Evolutionary conservation across 2,329 filamentous ascomycete species (phyloP).

Genomic region (Parafenestella ontariensis): DNA sequence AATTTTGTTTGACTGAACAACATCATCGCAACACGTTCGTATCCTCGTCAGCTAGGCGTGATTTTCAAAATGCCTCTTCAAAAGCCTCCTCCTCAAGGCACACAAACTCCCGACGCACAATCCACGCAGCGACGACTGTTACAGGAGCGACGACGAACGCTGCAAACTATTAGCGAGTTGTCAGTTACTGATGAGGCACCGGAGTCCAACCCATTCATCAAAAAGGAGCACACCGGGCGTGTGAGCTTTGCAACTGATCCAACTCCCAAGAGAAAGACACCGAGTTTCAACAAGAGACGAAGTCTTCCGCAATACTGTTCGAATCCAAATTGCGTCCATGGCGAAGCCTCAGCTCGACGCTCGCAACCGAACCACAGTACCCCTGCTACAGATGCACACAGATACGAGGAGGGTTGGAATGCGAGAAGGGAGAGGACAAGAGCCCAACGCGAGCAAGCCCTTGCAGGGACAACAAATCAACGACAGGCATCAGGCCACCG

Average conservation of each 20-base stretch:
- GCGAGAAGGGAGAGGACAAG: conserved; percentile 24
- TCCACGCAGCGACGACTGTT: conserved; percentile 7
- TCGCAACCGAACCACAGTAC: not conserved
- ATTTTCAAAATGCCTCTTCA: conserved; percentile 27
- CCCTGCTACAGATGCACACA: not conserved
- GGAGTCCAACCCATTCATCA: conserved; percentile 16
- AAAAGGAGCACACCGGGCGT: conserved; percentile 5
- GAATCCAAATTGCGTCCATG: not conserved
- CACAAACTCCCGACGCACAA: conserved; percentile 3
- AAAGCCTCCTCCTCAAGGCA: conserved; percentile 18
- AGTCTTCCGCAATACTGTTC: conserved; percentile 24
- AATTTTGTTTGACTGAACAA: not conserved
- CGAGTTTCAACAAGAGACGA: conserved; percentile 16
- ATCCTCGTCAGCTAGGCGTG: not conserved
- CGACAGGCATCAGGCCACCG: conserved; percentile 14
- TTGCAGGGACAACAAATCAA: conserved; percentile 14
- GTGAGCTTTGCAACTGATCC: conserved; percentile 3
- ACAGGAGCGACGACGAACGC: conserved; percentile 33
- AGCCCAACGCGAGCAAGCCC: conserved; percentile 21
- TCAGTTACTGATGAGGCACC: conserved; percentile 17
- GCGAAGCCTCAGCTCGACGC: conserved; percentile 5
- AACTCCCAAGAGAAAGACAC: not conserved
- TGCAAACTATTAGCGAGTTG: conserved; percentile 41
- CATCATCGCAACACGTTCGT: not conserved
- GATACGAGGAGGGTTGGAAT: conserved; percentile 26